Percentiles rank a stretch among this genome's conserved stretches.
Evolutionary conservation across 768 basidiomycete species (phyloP).

Genomic region (Dictyophora rubrovolvata): DNA sequence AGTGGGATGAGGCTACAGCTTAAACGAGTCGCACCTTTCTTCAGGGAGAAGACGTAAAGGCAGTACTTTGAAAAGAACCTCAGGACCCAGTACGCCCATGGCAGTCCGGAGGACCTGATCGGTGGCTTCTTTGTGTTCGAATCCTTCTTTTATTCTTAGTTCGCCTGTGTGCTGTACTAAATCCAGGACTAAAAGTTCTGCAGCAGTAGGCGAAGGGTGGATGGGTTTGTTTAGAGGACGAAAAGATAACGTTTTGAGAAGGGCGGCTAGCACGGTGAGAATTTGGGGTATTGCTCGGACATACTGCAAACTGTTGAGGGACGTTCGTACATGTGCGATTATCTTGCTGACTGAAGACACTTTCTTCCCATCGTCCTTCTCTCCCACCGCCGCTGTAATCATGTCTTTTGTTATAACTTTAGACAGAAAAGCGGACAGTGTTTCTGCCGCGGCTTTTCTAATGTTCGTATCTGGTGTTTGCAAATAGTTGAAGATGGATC

Average conservation of each 20-base stretch:
- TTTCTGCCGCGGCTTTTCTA: slow-evolving; percentile 52
- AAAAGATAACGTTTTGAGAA: slow-evolving; percentile 53
- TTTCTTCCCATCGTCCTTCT: slow-evolving; percentile 21
- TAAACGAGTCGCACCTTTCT: slow-evolving; percentile 45
- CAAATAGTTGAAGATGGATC: slow-evolving; percentile 63
- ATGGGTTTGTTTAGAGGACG: slow-evolving; percentile 30
- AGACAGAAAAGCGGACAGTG: slow-evolving; percentile 48
- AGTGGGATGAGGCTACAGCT: neutral
- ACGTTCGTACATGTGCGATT: slow-evolving; percentile 51
- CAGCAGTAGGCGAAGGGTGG: slow-evolving; percentile 37
- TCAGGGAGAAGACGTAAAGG: slow-evolving; percentile 82
- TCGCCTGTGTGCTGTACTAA: slow-evolving; percentile 64
- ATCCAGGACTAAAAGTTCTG: slow-evolving; percentile 59
- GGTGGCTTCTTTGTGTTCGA: slow-evolving; percentile 84
- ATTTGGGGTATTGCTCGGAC: slow-evolving; percentile 73
- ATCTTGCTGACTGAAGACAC: slow-evolving; percentile 53
- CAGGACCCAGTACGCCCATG: slow-evolving; percentile 79
- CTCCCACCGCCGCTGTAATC: slow-evolving; percentile 40
- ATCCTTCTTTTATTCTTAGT: slow-evolving; percentile 65
- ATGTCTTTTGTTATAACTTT: slow-evolving; percentile 63
- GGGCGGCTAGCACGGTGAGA: slow-evolving; percentile 58
- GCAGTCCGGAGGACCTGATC: slow-evolving; percentile 72
- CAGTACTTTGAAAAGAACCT: slow-evolving; percentile 57
- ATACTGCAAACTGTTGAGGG: slow-evolving; percentile 63
- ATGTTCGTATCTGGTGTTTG: slow-evolving; percentile 55